Evolutionary conservation across 148 eudicot species (phyloP).

Genomic region (Silene conica): DNA sequence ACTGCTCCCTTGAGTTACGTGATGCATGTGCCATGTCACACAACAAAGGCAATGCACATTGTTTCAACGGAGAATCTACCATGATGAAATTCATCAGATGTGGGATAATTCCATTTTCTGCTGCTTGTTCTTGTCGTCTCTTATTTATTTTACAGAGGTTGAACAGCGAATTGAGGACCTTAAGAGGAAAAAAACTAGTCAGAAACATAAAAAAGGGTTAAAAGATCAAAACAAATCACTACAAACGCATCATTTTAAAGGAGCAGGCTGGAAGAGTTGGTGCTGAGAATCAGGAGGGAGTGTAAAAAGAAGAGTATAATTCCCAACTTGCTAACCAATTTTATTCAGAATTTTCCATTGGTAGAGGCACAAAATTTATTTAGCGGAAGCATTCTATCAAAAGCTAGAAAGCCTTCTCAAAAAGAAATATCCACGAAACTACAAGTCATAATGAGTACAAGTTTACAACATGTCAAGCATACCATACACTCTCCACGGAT

Average conservation of each 20-base stretch:
- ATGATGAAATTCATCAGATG: constrained; percentile 93
- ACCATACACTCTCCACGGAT: background rate
- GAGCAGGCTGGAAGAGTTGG: background rate
- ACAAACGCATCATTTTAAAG: background rate
- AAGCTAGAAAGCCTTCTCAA: background rate
- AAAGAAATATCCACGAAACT: background rate
- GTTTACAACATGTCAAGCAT: background rate
- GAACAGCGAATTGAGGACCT: constrained; percentile 96
- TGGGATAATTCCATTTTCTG: constrained; percentile 96
- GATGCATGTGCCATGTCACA: constrained; percentile 99
- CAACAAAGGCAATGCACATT: constrained; percentile 82
- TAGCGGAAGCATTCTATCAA: background rate
- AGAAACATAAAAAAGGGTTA: constrained; percentile 1
- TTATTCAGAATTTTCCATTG: background rate
- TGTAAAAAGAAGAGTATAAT: background rate
- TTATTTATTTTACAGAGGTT: constrained; percentile 97
- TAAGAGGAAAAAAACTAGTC: constrained; percentile 19
- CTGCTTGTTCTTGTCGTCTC: constrained; percentile 99
- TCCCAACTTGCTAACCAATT: background rate
- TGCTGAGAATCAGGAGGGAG: background rate
- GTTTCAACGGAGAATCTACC: constrained; percentile 85
- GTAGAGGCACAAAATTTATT: background rate
- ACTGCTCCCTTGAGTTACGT: constrained; percentile 93
- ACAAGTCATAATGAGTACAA: background rate
- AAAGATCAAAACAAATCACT: background rate